Evolutionary conservation across 2,329 filamentous ascomycete genomes (phyloP), one percentile per base, ranked within the genome.

Genomic region (Fusarium setosum): DNA sequence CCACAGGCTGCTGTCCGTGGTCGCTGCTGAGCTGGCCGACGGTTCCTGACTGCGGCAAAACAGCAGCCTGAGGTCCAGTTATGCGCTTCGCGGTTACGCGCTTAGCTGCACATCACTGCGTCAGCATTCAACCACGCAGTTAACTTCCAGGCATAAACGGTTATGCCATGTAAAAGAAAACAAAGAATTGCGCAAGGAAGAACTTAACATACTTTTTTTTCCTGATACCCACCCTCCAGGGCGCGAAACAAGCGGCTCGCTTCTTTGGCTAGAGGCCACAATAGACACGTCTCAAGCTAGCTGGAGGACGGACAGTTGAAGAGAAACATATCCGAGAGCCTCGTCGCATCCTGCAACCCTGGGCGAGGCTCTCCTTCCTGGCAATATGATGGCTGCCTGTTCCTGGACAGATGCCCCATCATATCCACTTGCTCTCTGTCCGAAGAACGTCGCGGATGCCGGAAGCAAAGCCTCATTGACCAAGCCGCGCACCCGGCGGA

Each of bases 271-370:
- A 40, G 50, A 53, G 55, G 32, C 45, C 45, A 38, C 35, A 65
- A 61, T 61, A 65, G 59, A 60, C 47, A 54, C 47, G 50, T 57
- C 63, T 49, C 59, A 48, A 56, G 50, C 35, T 60, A 53, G 49
- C 38, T 40, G 26, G 26, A 8, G 12, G 6, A 26, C 6, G 24
- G 6, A 26, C 63, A 63, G 42, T 32, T 53, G 52, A 35, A 51
- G 53, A 51, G 53, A 67, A 59, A 67, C 41, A 45, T 59, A 64
- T 44, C 37, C 6, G 24, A 60, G 47, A 65, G 47, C 50, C 55
- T 64, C 59, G 23, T 56, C 42, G 12, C 31, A 40, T 56, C 29
- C 54, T 24, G 15, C 34, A 50, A 44, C 20, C n/a, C 29, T 52
- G 18, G 40, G 12, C 23, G 17, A 48, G 32, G 24, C 15, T 24